These are phyloP conservation scores for Colletotrichum noveboracense DNA, from an alignment of 2,329 filamentous ascomycete genomes.

Conservation along the genomic window DNA sequence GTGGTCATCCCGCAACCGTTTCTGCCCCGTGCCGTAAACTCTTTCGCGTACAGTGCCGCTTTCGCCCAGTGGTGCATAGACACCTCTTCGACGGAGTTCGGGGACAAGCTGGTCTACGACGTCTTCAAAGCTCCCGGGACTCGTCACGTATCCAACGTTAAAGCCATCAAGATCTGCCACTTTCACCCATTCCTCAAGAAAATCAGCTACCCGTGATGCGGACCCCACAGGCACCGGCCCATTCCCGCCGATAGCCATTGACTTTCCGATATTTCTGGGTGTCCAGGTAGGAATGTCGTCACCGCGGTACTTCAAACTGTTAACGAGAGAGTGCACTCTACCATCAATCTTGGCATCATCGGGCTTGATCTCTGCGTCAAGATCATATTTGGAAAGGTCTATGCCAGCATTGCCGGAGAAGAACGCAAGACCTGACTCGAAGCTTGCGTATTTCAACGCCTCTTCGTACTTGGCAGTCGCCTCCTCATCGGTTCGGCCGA, in stretches of 20 bases:
- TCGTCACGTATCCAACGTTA: slow-evolving; percentile 47
- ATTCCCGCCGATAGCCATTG: slow-evolving; percentile 43
- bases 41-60: background rate
- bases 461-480: slow-evolving; percentile 56
- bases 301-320: background rate
- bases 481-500: slow-evolving; percentile 56
- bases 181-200: slow-evolving; percentile 46
- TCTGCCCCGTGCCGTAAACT: background rate
- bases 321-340: background rate
- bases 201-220: slow-evolving; percentile 46
- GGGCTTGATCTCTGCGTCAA: slow-evolving; percentile 59
- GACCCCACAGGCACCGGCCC: slow-evolving; percentile 40
- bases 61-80: background rate
- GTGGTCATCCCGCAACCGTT: background rate
- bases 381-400: slow-evolving; percentile 59
- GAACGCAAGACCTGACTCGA: slow-evolving; percentile 58
- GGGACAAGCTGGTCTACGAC: slow-evolving; percentile 33
- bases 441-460: slow-evolving; percentile 54
- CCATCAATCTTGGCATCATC: background rate
- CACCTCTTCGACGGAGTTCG: slow-evolving; percentile 29
- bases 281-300: slow-evolving; percentile 47
- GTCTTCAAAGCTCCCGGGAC: slow-evolving; percentile 40
- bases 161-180: slow-evolving; percentile 47
- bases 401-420: slow-evolving; percentile 65
- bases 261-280: slow-evolving; percentile 43